Conservation (phyloP, 306 rosid species). For the Gastrolobium bilobum region DNA sequence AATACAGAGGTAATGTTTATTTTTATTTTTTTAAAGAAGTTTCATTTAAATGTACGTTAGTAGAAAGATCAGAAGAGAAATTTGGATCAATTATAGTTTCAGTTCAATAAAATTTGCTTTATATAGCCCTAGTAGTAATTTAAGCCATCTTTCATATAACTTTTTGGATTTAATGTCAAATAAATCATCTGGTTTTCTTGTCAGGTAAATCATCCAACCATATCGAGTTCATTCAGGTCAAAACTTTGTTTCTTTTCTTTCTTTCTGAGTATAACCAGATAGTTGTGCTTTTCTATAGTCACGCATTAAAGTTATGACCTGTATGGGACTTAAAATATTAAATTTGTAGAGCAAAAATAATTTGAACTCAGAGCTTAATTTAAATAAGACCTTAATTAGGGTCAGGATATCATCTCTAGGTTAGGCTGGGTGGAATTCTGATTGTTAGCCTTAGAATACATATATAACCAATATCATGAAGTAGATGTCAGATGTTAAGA, state of each 20-base stretch:
- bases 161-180: neutral
- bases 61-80: too few relatives aligned
- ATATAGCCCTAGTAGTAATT: neutral
- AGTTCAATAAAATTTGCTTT: too few relatives aligned
- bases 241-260: constrained; percentile 2
- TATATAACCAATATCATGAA: constrained; percentile 11
- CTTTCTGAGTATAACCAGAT: constrained; percentile 17
- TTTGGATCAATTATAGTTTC: too few relatives aligned
- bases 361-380: neutral
- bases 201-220: constrained; percentile 28
- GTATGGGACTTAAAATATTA: constrained; percentile 18
- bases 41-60: too few relatives aligned
- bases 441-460: constrained; percentile 26
- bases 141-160: constrained; percentile 5
- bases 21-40: too few relatives aligned
- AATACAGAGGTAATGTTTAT: too few relatives aligned
- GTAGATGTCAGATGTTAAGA: constrained; percentile 9
- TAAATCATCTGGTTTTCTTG: constrained; percentile 33
- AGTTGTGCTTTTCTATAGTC: neutral
- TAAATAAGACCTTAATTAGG: neutral
- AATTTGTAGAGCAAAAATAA: constrained; percentile 2
- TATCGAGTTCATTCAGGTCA: neutral
- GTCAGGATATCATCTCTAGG: constrained; percentile 5
- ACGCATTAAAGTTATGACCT: constrained; percentile 10
- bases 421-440: constrained; percentile 22